Conservation (phyloP, 257 asterid species). For the Solanum lycopersicoides region DNA sequence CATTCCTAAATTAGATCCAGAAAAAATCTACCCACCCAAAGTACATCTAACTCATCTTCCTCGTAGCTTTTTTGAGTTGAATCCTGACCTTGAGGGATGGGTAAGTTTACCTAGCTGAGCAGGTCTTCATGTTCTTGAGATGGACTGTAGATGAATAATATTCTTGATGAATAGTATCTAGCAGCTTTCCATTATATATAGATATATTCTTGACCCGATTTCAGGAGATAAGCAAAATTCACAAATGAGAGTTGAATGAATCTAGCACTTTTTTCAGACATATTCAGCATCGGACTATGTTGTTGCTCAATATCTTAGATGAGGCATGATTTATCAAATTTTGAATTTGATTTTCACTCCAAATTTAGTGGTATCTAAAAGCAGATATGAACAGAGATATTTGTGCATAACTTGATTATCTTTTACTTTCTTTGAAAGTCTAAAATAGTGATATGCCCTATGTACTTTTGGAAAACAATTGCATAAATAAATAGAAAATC, state of each 20-base stretch:
- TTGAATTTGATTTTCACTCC: neutral
- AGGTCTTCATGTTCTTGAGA: neutral
- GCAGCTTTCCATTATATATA: neutral
- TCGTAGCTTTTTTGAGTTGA: too few species aligned
- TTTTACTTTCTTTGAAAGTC: neutral
- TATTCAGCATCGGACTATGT: constrained; percentile 77
- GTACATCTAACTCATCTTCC: neutral
- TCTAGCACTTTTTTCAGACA: constrained; percentile 64
- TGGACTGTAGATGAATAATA: neutral
- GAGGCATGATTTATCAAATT: neutral
- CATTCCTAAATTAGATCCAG: too few species aligned
- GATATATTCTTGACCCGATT: neutral
- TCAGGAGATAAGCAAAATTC: constrained; percentile 43
- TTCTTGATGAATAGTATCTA: neutral
- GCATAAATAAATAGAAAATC: too few species aligned
- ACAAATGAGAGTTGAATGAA: constrained; percentile 67
- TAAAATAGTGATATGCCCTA: too few species aligned
- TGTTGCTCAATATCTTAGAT: constrained; percentile 90
- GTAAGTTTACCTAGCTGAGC: constrained; percentile 6
- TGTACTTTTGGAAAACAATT: too few species aligned
- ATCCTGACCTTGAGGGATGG: too few species aligned
- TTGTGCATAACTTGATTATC: neutral
- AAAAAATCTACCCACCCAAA: too few species aligned
- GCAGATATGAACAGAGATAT: neutral
- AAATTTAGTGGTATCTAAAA: neutral